A percentile compares a stretch with the other conserved stretches of the same genome.
Evolutionary conservation across 2,329 filamentous ascomycete species (phyloP).

Genomic region (Waltergamsia citrina): DNA sequence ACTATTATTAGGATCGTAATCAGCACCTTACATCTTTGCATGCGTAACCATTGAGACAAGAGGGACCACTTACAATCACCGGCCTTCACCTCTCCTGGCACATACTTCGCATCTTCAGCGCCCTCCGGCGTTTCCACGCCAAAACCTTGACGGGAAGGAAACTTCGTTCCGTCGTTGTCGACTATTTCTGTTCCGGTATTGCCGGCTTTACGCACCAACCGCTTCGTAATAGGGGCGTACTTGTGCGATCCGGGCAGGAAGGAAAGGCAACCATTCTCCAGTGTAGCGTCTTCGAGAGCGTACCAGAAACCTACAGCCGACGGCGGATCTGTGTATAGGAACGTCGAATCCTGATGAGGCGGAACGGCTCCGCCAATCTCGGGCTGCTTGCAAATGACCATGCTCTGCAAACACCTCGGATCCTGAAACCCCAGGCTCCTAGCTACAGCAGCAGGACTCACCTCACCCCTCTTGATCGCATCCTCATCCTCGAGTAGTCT

Average conservation of each 20-base stretch:
- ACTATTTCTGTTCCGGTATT: slow-evolving; percentile 58
- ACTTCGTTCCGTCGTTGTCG: slow-evolving; percentile 54
- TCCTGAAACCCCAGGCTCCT: slow-evolving; percentile 63
- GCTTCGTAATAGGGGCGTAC: slow-evolving; percentile 57
- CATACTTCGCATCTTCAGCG: slow-evolving; percentile 42
- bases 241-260: slow-evolving; percentile 78
- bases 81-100: slow-evolving; percentile 79
- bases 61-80: slow-evolving; percentile 41
- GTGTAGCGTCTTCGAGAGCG: slow-evolving; percentile 83
- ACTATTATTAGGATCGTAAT: slow-evolving; percentile 25
- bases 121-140: slow-evolving; percentile 29
- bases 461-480: slow-evolving; percentile 15
- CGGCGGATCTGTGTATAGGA: slow-evolving; percentile 82
- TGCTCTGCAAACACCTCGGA: slow-evolving; percentile 76
- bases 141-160: slow-evolving; percentile 46
- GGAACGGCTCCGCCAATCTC: slow-evolving; percentile 89
- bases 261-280: slow-evolving; percentile 78
- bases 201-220: slow-evolving; percentile 61
- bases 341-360: slow-evolving; percentile 85
- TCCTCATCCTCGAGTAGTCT: slow-evolving; percentile 41
- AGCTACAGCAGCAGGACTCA: slow-evolving; percentile 54
- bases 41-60: too few relatives aligned
- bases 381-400: slow-evolving; percentile 98
- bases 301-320: slow-evolving; percentile 96
- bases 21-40: too few relatives aligned